phyloP scores from a whole-genome alignment of 208 protist species.

The Trypanosomatidae sp. region DNA sequence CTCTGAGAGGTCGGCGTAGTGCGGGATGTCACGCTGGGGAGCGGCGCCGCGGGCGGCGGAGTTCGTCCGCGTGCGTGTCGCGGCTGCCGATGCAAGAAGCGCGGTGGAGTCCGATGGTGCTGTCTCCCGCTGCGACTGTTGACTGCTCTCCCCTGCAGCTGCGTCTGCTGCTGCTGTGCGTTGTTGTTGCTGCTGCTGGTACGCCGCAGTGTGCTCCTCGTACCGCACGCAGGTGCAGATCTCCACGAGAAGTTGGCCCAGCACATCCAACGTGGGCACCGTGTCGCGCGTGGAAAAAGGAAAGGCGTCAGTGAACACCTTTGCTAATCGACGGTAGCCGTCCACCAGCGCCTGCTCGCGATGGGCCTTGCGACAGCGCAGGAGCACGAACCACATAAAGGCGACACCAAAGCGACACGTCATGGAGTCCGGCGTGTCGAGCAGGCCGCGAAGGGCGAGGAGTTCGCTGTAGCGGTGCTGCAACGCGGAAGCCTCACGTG shows the following conservation, averaged over 20 bases:
- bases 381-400: conserved; percentile 23
- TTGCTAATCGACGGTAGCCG: conserved; percentile 10
- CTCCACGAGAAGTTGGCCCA: conserved; percentile 26
- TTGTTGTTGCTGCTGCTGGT: no score
- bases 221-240: conserved; percentile 20
- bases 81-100: not conserved
- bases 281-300: conserved; percentile 5
- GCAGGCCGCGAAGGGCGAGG: conserved; percentile 10
- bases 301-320: conserved; percentile 17
- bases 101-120: not conserved
- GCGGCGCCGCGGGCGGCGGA: not conserved
- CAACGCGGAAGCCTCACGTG: conserved; percentile 14
- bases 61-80: not conserved
- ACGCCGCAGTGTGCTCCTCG: not conserved
- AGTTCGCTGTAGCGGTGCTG: conserved; percentile 22
- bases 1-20: not conserved
- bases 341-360: conserved; percentile 26
- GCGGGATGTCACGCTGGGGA: not conserved
- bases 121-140: no score
- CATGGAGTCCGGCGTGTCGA: conserved; percentile 17
- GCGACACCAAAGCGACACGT: conserved; percentile 16
- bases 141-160: not conserved
- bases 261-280: conserved; percentile 29
- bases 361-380: conserved; percentile 30
- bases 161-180: no score